Evolutionary conservation across 306 rosid species (phyloP).

Genomic region (Quercus glauca): DNA sequence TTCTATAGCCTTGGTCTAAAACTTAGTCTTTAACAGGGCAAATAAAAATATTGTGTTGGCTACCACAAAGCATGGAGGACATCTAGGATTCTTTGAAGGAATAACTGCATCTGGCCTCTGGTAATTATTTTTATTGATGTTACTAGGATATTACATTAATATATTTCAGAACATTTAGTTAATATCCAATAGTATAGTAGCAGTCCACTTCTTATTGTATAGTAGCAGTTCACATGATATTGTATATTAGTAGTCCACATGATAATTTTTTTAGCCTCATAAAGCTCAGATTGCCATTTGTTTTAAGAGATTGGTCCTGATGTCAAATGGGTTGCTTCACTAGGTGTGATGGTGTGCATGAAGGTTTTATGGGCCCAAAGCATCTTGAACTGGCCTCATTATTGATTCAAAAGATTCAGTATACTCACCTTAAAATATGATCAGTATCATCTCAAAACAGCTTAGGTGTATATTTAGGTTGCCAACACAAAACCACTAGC

Average conservation of each 20-base stretch:
- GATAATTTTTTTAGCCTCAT: not conserved
- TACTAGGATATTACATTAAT: not conserved
- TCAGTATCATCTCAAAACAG: not conserved
- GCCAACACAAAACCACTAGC: not conserved
- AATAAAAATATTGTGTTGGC: constrained; percentile 72
- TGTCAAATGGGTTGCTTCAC: not conserved
- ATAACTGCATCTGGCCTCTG: constrained; percentile 72
- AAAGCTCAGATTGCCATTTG: not conserved
- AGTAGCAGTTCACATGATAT: not conserved
- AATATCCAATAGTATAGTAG: not conserved
- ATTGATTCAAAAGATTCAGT: not conserved
- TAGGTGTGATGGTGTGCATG: not conserved
- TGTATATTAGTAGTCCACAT: not conserved
- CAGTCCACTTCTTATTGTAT: not conserved
- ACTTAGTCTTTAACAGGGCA: constrained; percentile 35
- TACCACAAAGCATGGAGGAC: constrained; percentile 75
- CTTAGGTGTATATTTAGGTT: not conserved
- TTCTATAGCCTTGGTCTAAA: constrained; percentile 12
- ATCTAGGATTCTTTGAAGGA: constrained; percentile 88
- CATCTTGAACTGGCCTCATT: not conserved
- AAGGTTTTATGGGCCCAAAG: not conserved
- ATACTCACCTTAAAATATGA: not conserved
- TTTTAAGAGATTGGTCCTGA: not conserved
- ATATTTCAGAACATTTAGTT: not conserved
- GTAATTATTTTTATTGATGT: constrained; percentile 29